phyloP scores from a whole-genome alignment of 2,329 filamentous ascomycete species.

The Pochonia chlamydosporia region DNA sequence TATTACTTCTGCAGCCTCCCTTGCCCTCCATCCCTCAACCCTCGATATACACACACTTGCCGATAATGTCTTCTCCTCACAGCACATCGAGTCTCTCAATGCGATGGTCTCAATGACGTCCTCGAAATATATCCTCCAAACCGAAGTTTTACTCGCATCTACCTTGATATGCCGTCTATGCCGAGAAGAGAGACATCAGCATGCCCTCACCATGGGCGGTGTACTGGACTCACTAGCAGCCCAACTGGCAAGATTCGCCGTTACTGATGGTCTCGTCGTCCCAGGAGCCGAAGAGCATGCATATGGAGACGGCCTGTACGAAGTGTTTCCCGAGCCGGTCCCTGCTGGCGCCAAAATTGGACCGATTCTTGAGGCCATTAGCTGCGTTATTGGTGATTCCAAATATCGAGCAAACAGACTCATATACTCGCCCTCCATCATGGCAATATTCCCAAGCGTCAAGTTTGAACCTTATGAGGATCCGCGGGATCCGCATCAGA shows the following conservation, averaged over 20 bases:
- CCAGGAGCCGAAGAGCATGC: constrained; percentile 54
- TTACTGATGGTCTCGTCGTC: constrained; percentile 62
- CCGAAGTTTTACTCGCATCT: constrained; percentile 56
- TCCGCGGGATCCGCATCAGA: constrained; percentile 37
- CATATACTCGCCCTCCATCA: constrained; percentile 60
- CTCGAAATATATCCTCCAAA: constrained; percentile 45
- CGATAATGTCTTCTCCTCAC: constrained; percentile 57
- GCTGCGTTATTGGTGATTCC: constrained; percentile 72
- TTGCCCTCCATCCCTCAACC: constrained; percentile 45
- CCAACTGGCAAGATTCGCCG: constrained; percentile 65
- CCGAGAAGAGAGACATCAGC: constrained; percentile 62
- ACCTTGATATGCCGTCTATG: constrained; percentile 55
- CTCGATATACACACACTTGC: constrained; percentile 48
- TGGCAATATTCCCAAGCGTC: constrained; percentile 61
- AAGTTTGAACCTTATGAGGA: constrained; percentile 44
- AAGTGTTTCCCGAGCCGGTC: constrained; percentile 57
- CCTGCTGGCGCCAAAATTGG: constrained; percentile 54
- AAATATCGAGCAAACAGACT: constrained; percentile 70
- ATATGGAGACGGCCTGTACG: constrained; percentile 46
- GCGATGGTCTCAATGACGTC: constrained; percentile 59
- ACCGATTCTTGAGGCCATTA: constrained; percentile 70
- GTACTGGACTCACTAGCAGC: constrained; percentile 74
- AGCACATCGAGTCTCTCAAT: constrained; percentile 56
- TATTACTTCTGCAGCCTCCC: constrained; percentile 58
- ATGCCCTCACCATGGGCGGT: constrained; percentile 63